A percentile compares a stretch with the other conserved stretches of the same genome.
phyloP scores from a whole-genome alignment of 768 basidiomycete species.

The Collybia sordida region DNA sequence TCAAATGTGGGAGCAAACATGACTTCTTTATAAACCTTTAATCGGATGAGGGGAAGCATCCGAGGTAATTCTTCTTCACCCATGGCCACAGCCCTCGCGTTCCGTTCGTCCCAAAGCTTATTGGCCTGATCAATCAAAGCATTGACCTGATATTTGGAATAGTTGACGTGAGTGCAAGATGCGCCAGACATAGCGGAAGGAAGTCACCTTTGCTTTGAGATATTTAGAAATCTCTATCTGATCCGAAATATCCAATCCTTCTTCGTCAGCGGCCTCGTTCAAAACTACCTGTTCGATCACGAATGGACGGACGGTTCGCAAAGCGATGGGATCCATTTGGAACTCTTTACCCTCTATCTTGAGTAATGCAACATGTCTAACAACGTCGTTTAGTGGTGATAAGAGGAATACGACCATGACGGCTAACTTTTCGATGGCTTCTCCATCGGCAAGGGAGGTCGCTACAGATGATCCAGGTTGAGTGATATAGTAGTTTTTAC shows the following conservation, averaged over 20 bases:
- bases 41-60: slow-evolving; percentile 85
- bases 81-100: slow-evolving; percentile 55
- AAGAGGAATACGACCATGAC: not conserved
- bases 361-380: slow-evolving; percentile 88
- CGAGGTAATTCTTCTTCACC: slow-evolving; percentile 60
- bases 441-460: slow-evolving; percentile 92
- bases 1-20: not conserved
- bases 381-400: not conserved
- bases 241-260: slow-evolving; percentile 73
- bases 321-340: slow-evolving; percentile 77
- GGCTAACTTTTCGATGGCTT: slow-evolving; percentile 83
- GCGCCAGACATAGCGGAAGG: not conserved
- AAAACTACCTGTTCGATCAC: slow-evolving; percentile 82
- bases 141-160: slow-evolving; percentile 54
- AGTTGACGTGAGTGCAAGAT: not conserved
- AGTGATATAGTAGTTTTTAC: slow-evolving; percentile 87
- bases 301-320: slow-evolving; percentile 93
- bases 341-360: slow-evolving; percentile 89
- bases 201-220: slow-evolving; percentile 64
- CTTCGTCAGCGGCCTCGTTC: slow-evolving; percentile 74
- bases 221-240: slow-evolving; percentile 83
- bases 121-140: slow-evolving; percentile 79
- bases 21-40: slow-evolving; percentile 55
- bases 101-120: slow-evolving; percentile 74
- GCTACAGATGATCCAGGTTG: slow-evolving; percentile 97